Base-by-base conservation (phyloP, 2,329 filamentous ascomycete species). In the Aschersonia sp. region DNA sequence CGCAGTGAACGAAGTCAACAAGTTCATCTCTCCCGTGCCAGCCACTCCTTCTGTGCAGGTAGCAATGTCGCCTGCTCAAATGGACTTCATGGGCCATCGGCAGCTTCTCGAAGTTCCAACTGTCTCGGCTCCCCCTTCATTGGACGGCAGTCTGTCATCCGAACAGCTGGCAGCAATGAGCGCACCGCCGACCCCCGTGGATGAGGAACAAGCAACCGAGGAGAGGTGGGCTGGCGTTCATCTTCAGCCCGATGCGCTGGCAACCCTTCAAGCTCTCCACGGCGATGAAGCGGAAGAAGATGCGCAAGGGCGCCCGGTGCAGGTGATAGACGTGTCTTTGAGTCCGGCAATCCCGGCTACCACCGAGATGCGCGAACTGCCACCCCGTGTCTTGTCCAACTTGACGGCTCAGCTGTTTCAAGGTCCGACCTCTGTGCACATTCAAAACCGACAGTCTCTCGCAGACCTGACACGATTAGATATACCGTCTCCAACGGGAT, bases 401-500 rank as follows among this genome's bases (percentile, higher is more conserved):
- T 59, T 70, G 31, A 56, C 53, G 11, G 47, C 55, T 29, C 57
- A 53, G 37, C 35, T 52, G 6, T 44, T 51, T n/a, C 57, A 55
- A 41, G 50, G 44, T 33, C 54, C 47, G 30, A 47, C 49, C 30
- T 53, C 54, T 43, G 58, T 71, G 0, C 58, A 60, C 4, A 63
- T 54, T 45, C 55, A 58, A 1, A 56, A 53, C 37, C 62, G 72
- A 7, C 76, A 78, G 42, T 83, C 81, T 11, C 70, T 81, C 11
- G 81, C 82, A 48, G 85, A 82, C 40, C 74, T 96, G 52, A 89
- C 85, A 22, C 81, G 78, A 50, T 75, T 96, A 22, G 89, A 89
- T 30, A 88, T 97, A 35, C 90, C 89, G 5, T 96, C 90, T 0
- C 90, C 90, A 0, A 84, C 87, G 30, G 87, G 85, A 1, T 96